Percentiles rank a stretch among this genome's conserved stretches.
Evolutionary conservation across 2,329 filamentous ascomycete species (phyloP).

Genomic region (Fulvia fulva): DNA sequence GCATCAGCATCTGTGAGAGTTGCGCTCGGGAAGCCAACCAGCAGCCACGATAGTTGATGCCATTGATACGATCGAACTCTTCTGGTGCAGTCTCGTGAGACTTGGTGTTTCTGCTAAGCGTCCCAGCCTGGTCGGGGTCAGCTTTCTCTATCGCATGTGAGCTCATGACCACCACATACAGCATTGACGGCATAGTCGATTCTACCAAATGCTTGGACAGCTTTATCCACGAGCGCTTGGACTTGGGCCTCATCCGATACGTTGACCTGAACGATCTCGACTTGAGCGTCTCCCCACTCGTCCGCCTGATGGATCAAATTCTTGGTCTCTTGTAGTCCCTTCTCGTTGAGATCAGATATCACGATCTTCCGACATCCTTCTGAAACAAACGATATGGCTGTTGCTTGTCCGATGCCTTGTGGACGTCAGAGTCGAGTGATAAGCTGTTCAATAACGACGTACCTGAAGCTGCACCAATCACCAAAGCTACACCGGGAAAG

Average conservation of each 20-base stretch:
- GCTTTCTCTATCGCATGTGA: not conserved
- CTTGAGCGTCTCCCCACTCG: conserved; percentile 20
- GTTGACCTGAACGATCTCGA: conserved; percentile 33
- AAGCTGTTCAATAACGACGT: not conserved
- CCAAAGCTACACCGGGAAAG: conserved; percentile 32
- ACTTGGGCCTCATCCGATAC: conserved; percentile 37
- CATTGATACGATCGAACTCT: conserved; percentile 44
- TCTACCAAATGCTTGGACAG: conserved; percentile 36
- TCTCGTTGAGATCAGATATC: conserved; percentile 39
- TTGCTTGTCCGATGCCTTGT: conserved; percentile 43
- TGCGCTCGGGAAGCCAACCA: conserved; percentile 46
- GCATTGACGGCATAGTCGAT: conserved; percentile 49
- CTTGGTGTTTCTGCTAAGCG: conserved; percentile 37
- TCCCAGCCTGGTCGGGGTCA: conserved; percentile 26
- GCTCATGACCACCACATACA: conserved; percentile 27
- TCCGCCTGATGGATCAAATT: conserved; percentile 28
- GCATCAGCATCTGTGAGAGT: conserved; percentile 42
- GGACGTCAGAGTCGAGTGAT: not conserved
- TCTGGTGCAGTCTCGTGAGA: conserved; percentile 35
- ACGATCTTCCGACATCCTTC: conserved; percentile 45
- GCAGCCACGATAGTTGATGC: conserved; percentile 43
- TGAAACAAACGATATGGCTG: conserved; percentile 42
- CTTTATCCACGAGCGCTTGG: conserved; percentile 31
- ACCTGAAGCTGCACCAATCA: conserved; percentile 35
- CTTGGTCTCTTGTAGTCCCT: conserved; percentile 34